Conservation (phyloP, 1,284 basidiomycete species). For the Ceratobasidium sp. region DNA sequence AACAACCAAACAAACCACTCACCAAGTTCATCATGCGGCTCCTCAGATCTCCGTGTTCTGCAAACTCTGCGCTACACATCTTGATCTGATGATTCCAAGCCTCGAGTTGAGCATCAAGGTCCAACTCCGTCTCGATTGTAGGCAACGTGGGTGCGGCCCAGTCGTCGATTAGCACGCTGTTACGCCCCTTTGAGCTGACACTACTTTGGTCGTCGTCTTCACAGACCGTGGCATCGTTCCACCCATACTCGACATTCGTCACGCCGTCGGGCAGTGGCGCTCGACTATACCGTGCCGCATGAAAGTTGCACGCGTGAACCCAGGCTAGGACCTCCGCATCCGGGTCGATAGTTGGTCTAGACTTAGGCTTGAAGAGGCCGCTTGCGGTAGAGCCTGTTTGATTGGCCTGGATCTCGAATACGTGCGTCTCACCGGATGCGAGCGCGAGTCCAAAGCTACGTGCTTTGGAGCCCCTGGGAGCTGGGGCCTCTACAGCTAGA, state of each 20-base stretch:
- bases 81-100: conserved; percentile 29
- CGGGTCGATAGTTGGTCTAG: conserved; percentile 11
- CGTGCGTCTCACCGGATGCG: conserved; percentile 36
- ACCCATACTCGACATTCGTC: conserved; percentile 37
- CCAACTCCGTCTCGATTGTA: conserved; percentile 2
- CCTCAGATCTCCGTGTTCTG: conserved; percentile 39
- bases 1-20: background rate
- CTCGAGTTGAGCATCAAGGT: conserved; percentile 15
- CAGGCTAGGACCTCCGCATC: conserved; percentile 38
- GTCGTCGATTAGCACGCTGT: conserved; percentile 22
- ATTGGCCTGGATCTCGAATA: conserved; percentile 32
- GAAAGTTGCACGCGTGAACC: conserved; percentile 38
- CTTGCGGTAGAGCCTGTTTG: background rate
- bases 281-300: conserved; percentile 38
- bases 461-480: conserved; percentile 29
- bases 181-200: background rate
- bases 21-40: conserved; percentile 38
- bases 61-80: conserved; percentile 23
- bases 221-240: conserved; percentile 9
- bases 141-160: conserved; percentile 32
- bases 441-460: conserved; percentile 38
- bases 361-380: conserved; percentile 18
- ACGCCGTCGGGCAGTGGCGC: conserved; percentile 37
- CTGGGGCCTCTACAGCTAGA: conserved; percentile 24
- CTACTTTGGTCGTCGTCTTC: conserved; percentile 35